Evolutionary conservation across 2,329 filamentous ascomycete species (phyloP).

Genomic region (Hypomyces rosellus): DNA sequence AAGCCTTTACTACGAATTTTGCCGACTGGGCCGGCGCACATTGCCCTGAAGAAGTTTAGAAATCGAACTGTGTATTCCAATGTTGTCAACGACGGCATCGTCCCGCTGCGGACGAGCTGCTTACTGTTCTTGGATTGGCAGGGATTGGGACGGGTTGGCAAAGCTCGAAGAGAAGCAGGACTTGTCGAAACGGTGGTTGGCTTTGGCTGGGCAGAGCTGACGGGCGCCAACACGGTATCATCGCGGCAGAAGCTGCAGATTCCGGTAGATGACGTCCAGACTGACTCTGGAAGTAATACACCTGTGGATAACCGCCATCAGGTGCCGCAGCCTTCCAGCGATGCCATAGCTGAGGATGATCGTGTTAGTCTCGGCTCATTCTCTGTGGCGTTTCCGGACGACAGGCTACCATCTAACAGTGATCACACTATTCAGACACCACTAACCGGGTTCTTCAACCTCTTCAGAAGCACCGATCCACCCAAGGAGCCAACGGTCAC

Average conservation of each 20-base stretch:
- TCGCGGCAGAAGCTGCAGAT: conserved; percentile 41
- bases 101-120: conserved; percentile 89
- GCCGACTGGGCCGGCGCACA: conserved; percentile 85
- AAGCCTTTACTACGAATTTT: conserved; percentile 86
- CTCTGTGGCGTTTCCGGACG: conserved; percentile 23
- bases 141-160: conserved; percentile 86
- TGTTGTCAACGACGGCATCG: conserved; percentile 95
- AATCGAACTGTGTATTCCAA: conserved; percentile 94
- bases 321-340: conserved; percentile 64
- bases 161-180: conserved; percentile 85
- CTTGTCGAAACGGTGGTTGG: conserved; percentile 87
- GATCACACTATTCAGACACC: conserved; percentile 38
- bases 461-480: conserved; percentile 59
- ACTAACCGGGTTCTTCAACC: conserved; percentile 60
- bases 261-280: conserved; percentile 27
- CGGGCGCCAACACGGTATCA: conserved; percentile 54
- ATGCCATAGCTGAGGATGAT: conserved; percentile 63
- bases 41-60: conserved; percentile 77
- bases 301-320: conserved; percentile 40
- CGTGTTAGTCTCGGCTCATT: conserved; percentile 48
- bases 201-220: conserved; percentile 93
- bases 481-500: conserved; percentile 44
- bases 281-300: conserved; percentile 29
- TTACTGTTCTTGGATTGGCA: conserved; percentile 97
- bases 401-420: conserved; percentile 22